Conservation (phyloP, 139 green algal species). For the Trebouxia sp. region DNA sequence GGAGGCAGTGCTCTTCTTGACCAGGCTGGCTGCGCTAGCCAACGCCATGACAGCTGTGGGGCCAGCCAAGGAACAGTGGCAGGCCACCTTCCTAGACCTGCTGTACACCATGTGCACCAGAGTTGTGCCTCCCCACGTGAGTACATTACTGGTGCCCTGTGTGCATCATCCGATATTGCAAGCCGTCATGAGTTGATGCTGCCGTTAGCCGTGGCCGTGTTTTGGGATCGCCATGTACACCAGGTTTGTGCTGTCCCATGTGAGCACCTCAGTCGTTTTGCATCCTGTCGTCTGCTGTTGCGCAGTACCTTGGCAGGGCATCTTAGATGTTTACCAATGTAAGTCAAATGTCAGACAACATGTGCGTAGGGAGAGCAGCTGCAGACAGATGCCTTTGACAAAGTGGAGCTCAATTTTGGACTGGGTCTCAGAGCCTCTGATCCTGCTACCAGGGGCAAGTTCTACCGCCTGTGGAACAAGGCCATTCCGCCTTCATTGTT, state of each 20-base stretch:
- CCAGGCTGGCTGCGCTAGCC: constrained; percentile 75
- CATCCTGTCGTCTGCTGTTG: too few species aligned
- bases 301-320: too few species aligned
- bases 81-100: constrained; percentile 75
- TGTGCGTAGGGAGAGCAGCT: constrained; percentile 54
- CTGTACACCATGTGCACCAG: constrained; percentile 64
- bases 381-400: constrained; percentile 75
- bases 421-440: constrained; percentile 81
- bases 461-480: constrained; percentile 90
- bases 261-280: too few species aligned
- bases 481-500: constrained; percentile 75
- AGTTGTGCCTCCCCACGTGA: constrained; percentile 2
- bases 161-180: too few species aligned
- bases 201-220: too few species aligned
- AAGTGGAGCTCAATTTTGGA: constrained; percentile 90
- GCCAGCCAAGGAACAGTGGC: constrained; percentile 54
- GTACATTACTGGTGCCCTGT: not conserved
- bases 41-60: constrained; percentile 34
- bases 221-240: too few species aligned
- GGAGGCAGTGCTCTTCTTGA: constrained; percentile 85
- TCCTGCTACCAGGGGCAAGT: constrained; percentile 69
- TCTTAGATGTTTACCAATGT: too few species aligned
- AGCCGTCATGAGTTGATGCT: too few species aligned
- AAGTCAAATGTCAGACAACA: too few species aligned
- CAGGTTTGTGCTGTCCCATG: too few species aligned